Conservation (phyloP, 768 basidiomycete genomes). For the Termitomyces sp. region DNA sequence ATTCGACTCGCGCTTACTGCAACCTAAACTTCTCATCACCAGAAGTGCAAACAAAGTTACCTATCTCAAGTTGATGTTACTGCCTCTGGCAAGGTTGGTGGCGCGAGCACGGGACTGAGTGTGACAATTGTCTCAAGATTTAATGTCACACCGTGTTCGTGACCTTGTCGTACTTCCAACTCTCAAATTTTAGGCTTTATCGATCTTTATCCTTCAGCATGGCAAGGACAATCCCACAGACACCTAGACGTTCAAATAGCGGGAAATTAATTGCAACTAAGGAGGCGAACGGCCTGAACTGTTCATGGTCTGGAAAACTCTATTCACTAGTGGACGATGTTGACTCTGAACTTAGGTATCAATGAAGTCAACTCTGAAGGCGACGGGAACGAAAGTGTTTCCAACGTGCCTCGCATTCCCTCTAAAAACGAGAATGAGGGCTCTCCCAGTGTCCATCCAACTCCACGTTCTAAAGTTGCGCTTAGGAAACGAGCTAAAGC, state of each 20-base stretch:
- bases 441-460: slow-evolving; percentile 45
- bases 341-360: slow-evolving; percentile 18
- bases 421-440: slow-evolving; percentile 44
- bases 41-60: too few relatives aligned
- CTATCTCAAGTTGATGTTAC: too few relatives aligned
- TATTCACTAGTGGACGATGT: slow-evolving; percentile 19
- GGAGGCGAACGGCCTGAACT: slow-evolving; percentile 12
- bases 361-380: slow-evolving; percentile 31
- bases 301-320: slow-evolving; percentile 24
- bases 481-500: slow-evolving; percentile 40
- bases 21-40: too few relatives aligned
- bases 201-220: slow-evolving; percentile 6
- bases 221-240: slow-evolving; percentile 16
- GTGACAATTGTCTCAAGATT: too few relatives aligned
- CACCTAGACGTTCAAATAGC: slow-evolving; percentile 28
- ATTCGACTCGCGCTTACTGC: too few relatives aligned
- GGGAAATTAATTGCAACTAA: slow-evolving; percentile 26
- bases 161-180: neutral
- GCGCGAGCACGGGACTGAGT: too few relatives aligned
- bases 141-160: neutral
- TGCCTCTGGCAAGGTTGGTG: too few relatives aligned
- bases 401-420: slow-evolving; percentile 45
- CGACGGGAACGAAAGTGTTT: slow-evolving; percentile 22
- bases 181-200: too few relatives aligned
- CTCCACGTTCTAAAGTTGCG: slow-evolving; percentile 74